Evolutionary conservation across 2,329 filamentous ascomycete genomes (phyloP).

Genomic region (Aspergillus nomiae): DNA sequence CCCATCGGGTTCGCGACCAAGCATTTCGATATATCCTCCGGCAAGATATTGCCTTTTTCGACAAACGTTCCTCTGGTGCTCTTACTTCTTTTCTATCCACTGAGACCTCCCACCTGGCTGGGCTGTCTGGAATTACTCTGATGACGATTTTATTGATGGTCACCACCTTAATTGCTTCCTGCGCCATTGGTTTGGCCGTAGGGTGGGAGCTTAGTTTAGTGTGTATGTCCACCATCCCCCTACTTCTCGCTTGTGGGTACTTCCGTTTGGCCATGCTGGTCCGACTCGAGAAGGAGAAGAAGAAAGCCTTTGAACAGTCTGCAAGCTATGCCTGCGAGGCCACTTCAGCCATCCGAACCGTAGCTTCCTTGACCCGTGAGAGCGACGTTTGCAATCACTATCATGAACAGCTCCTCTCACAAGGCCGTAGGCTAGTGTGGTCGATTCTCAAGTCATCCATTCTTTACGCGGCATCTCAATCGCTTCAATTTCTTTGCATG

Average conservation of each 20-base stretch:
- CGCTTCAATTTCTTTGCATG: conserved; percentile 21
- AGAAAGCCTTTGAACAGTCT: conserved; percentile 1
- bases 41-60: background rate
- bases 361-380: conserved; percentile 27
- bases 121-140: background rate
- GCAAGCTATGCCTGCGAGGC: conserved; percentile 26
- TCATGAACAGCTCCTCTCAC: background rate
- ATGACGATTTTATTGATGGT: background rate
- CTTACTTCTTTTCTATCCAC: background rate
- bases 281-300: background rate
- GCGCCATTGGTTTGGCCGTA: background rate
- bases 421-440: background rate
- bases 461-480: conserved; percentile 31
- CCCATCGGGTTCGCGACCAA: background rate
- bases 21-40: background rate
- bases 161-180: background rate
- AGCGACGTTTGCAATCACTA: background rate
- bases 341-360: conserved; percentile 50
- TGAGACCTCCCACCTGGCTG: background rate
- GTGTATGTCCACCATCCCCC: background rate
- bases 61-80: background rate
- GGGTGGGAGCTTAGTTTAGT: background rate
- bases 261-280: background rate
- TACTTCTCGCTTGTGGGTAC: background rate
- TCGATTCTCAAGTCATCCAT: conserved; percentile 26